Base-by-base conservation (phyloP, 1,139 yeast species). In the Wickerhamiella pararugosa region DNA sequence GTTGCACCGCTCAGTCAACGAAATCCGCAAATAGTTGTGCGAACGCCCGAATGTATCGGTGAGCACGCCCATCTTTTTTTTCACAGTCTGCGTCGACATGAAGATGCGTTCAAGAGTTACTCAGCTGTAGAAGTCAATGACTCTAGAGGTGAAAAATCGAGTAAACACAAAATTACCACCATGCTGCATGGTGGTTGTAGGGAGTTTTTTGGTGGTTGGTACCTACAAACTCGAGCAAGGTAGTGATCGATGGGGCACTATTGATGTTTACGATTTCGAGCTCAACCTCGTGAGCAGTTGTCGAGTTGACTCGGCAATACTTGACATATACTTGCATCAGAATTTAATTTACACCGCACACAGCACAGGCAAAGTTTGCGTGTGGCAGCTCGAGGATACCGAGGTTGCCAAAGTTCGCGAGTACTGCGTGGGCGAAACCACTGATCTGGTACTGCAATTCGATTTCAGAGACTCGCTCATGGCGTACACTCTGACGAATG, bases 191-290 rank as follows among this genome's bases (percentile, higher is more conserved):
- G 66, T 74, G 7, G 75, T 73, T 42, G 83, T 84, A 0, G 47
- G 53, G 0, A 70, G 73, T 41, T 58, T 65, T 7, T 51, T 83
- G 2, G 56, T 82, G 25, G 60, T 83, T 1, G 96, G 96, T 0
- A 83, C 95, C 0, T 90, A 90, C 56, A 73, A 79, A 45, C 64
- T 87, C 32, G 75, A 80, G 43, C 66, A 72, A 43, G 70, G 71
- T 9, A 61, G 70, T 25, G 76, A 79, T 1, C 67, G 95, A 45
- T 69, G 72, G 43, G 98, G 98, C 0, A 66, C 90, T 0, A 59
- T 90, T 4, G 95, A 86, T 50, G 59, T 78, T 0, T 79, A 74
- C 58, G 9, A 36, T 7, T 25, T 40, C 6, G 45, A 52, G 4
- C 44, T 51, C n/a, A 32, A 47, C 25, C 50, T 47, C 6, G 44